Conservation (phyloP, 139 green algal genomes). For the Diplosphaera chodatii region DNA sequence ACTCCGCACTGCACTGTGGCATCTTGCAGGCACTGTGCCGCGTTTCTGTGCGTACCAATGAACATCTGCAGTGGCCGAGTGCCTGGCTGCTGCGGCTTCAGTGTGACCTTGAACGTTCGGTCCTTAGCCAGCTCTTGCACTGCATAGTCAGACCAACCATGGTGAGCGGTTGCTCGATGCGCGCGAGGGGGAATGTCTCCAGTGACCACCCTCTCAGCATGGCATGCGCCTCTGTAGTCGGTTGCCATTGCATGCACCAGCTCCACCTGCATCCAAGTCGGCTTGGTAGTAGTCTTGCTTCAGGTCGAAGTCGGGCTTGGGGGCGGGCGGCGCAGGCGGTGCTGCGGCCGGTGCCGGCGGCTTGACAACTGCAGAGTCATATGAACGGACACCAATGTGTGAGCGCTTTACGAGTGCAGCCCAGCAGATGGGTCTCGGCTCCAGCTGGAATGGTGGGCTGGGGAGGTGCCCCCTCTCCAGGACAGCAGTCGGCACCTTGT, state of each 20-base stretch:
- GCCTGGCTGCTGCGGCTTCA: background rate
- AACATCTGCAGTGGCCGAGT: background rate
- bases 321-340: background rate
- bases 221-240: too few species aligned
- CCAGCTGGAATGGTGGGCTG: too few species aligned
- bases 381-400: too few species aligned
- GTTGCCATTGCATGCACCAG: background rate
- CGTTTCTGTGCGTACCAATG: background rate
- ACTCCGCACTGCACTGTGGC: too few species aligned
- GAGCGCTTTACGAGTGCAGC: too few species aligned
- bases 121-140: background rate
- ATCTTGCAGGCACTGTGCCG: too few species aligned
- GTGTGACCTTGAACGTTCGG: background rate
- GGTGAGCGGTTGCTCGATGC: too few species aligned
- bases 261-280: background rate
- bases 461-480: too few species aligned
- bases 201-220: too few species aligned
- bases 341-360: too few species aligned
- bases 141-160: background rate
- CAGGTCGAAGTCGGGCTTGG: background rate
- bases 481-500: background rate
- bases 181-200: background rate
- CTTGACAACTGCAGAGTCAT: background rate
- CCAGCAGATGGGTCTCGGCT: too few species aligned
- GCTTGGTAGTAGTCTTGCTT: background rate